phyloP scores from a whole-genome alignment of 73 alveolate genomes.

The Stentor roeselii region DNA sequence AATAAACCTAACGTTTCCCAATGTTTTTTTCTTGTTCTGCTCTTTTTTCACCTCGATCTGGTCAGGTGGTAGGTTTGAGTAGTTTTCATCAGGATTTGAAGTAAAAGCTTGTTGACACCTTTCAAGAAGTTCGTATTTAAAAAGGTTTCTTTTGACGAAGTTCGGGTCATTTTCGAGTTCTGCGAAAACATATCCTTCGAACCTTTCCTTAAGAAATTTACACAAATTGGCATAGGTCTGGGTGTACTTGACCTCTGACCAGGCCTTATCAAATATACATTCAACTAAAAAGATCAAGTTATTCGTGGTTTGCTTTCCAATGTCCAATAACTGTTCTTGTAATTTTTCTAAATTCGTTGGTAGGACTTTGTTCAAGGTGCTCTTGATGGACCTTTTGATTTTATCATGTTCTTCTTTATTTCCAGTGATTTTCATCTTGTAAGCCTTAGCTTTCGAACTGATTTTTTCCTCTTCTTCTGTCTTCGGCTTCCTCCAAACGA shows the following conservation, averaged over 20 bases:
- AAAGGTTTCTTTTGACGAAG: neutral
- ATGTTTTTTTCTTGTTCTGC: conserved; percentile 10
- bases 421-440: neutral
- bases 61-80: neutral
- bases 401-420: conserved; percentile 24
- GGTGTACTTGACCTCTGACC: conserved; percentile 36
- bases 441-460: conserved; percentile 10
- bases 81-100: neutral
- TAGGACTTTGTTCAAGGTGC: conserved; percentile 23
- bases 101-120: conserved; percentile 9
- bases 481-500: conserved; percentile 27
- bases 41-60: neutral
- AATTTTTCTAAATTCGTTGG: conserved; percentile 29
- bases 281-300: neutral
- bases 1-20: conserved; percentile 4
- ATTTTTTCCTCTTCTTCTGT: conserved; percentile 11
- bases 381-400: conserved; percentile 9
- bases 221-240: conserved; percentile 25
- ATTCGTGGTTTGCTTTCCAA: neutral
- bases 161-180: neutral
- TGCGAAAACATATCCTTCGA: neutral
- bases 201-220: neutral
- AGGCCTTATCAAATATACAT: conserved; percentile 31
- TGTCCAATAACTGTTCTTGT: conserved; percentile 4
- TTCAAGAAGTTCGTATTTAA: neutral